Base-by-base conservation (phyloP, 768 basidiomycete species). In the Russula abietina region DNA sequence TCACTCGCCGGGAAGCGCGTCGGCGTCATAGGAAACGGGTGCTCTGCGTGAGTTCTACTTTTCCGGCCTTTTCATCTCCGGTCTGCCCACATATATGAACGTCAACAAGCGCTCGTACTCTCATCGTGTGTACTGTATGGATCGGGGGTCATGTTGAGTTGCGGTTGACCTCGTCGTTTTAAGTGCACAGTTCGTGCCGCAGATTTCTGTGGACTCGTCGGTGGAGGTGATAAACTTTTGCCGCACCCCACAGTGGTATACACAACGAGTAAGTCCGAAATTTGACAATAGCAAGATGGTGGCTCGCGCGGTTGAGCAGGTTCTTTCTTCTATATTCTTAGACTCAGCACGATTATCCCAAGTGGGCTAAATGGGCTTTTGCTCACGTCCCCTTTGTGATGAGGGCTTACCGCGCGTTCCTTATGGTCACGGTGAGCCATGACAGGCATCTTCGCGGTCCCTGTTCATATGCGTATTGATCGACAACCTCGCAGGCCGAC, bases 11-110 rank as follows among this genome's bases (percentile, higher is more conserved):
- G 79, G 2, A 84, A 83, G 71, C 73, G 76, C 30, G 78, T 88
- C 8, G 84, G 81, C 1, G 80, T 87, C 16, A 80, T 86, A 68
- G 85, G 85, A 43, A 85, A 85, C 68, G 85, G 83, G 4, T 84
- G 80, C 64, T 83, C 81, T 46, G 84, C 79, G 78, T 84, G 50
- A 28, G 64, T 65, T 45, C 4, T 28, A 4, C n/a, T 32, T 22
- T 22, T 33, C n/a, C 11, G 19, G 11, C 17, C 14, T 12, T 7
- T 38, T 38, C n/a, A 38, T 38, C 22, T 38, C 12, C 22, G 48
- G 26, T 14, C 26, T 48, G 3, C 26, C 7, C 48, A 8, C 24
- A 7, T 11, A 26, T 24, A 24, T 16, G 14, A 10, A 22, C 43
- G 45, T 22, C 11, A 46, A 22, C 45, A 46, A 46, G 45, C 45